Evolutionary conservation across 75 land plant species (phyloP), one percentile per base, ranked within the genome.

Genomic region (Chamaecyparis obtusa): DNA sequence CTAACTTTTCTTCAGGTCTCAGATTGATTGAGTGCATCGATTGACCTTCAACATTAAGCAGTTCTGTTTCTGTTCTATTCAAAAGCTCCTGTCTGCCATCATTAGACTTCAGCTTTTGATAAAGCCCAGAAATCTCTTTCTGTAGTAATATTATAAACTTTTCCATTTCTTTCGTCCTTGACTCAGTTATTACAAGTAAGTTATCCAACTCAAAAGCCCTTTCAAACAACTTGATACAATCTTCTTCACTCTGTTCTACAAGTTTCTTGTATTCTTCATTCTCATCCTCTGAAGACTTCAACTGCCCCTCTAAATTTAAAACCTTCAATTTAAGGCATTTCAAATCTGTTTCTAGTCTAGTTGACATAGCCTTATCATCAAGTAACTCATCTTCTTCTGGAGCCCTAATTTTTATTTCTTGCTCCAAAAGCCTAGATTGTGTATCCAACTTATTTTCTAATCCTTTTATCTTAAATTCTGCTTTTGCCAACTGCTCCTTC

Each of bases 131-230:
- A 49, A 93, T 48, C 76, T 94, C 94, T 37, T 87, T 88, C 44
- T 93, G 93, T 10, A 94, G 83, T 37, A 87, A 51, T 85, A 82
- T 87, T 84, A 92, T 87, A 74, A 92, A 91, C 84, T 87, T 81
- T 78, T 92, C 94, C 89, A 90, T 87, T 84, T 90, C 93, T 84
- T 91, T 94, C 51, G 92, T 89, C 84, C 86, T 88, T 27, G 55
- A 13, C 49, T 94, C 87, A 51, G 92, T 87, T 6, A 69, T 8
- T 60, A 92, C 89, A 44, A 87, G 86, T 85, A 92, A 27, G 33
- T 84, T 88, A 69, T 94, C 92, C 54, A 92, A 86, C 79, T 93
- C 94, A 41, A 87, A 83, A 3, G 90, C 94, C 82, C 69, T 88
- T 87, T 87, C 15, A 35, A 87, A 89, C 32, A 1, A 83, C 3